phyloP scores from a whole-genome alignment of 805 yeast species.

The Scheffersomyces amazonensis region DNA sequence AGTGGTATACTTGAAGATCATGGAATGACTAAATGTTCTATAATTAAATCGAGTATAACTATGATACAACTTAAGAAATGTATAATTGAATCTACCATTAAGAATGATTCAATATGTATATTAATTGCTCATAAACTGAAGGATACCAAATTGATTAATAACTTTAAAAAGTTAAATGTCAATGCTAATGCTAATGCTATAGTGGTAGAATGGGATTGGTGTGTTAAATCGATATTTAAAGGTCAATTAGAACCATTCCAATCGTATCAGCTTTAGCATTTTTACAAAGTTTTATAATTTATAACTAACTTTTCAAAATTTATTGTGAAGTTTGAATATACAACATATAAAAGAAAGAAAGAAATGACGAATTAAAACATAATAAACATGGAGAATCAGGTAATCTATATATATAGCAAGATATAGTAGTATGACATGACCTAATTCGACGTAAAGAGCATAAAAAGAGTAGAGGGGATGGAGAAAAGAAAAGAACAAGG shows the following conservation, averaged over 20 bases:
- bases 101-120: conserved; percentile 4
- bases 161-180: conserved; percentile 15
- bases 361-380: too few relatives aligned
- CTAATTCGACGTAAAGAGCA: too few relatives aligned
- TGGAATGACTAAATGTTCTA: conserved; percentile 39
- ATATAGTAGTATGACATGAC: too few relatives aligned
- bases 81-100: background rate
- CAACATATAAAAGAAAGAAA: too few relatives aligned
- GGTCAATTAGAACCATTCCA: conserved; percentile 27
- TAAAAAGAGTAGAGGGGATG: background rate
- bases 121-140: conserved; percentile 32
- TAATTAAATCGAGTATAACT: conserved; percentile 18
- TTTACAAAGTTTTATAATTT: too few relatives aligned
- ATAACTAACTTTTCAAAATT: too few relatives aligned
- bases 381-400: too few relatives aligned
- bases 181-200: conserved; percentile 7
- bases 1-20: conserved; percentile 58
- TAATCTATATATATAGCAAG: too few relatives aligned
- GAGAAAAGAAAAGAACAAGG: background rate
- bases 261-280: background rate
- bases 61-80: conserved; percentile 1
- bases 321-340: too few relatives aligned
- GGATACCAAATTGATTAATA: conserved; percentile 29
- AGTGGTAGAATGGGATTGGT: conserved; percentile 64
- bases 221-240: conserved; percentile 53